Base-by-base conservation (phyloP, 208 protist species). In the Trypanosoma vivax region DNA sequence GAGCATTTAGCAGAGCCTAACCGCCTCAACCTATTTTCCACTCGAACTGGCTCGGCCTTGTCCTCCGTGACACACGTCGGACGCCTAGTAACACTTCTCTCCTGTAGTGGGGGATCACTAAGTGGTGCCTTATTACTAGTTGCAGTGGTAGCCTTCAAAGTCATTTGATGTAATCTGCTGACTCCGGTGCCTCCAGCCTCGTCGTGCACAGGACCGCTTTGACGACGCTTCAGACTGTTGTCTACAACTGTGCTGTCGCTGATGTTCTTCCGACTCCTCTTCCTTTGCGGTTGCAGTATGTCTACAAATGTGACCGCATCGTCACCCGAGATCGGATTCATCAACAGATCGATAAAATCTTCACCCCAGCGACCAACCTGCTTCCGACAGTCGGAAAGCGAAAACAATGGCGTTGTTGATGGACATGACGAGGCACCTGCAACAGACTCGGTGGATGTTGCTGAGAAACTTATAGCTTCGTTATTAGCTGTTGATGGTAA, bases 331-430 rank as follows among this genome's bases (percentile, higher is more conserved):
- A 67, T 14, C 13, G n/a, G 27, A 21, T 46, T 52, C 2, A 5
- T 45, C 9, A 59, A 38, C 29, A 67, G 55, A 4, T 60, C 45
- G 0, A 23, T 11, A 48, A 60, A 54, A 9, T 55, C 60, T 29
- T 67, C 52, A 18, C 31, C 7, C 16, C 35, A 37, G 24, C 50
- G 55, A 30, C 19, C 11, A 2, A 11, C n/a, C n/a, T 43, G 60
- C 14, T n/a, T 53, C 5, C 18, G 7, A 30, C 7, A 23, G 11
- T 29, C 38, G n/a, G n/a, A n/a, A n/a, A n/a, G n/a, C n/a, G n/a
- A n/a, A n/a, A n/a, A n/a, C n/a, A n/a, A n/a, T n/a, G n/a, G n/a
- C n/a, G n/a, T n/a, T n/a, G n/a, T n/a, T n/a, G n/a, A n/a, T n/a
- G n/a, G n/a, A n/a, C n/a, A n/a, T n/a, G n/a, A n/a, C n/a, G n/a